Percentiles rank a stretch among this genome's conserved stretches.
Conservation (phyloP, 441 rosid genomes). For the Populus hybrid region DNA sequence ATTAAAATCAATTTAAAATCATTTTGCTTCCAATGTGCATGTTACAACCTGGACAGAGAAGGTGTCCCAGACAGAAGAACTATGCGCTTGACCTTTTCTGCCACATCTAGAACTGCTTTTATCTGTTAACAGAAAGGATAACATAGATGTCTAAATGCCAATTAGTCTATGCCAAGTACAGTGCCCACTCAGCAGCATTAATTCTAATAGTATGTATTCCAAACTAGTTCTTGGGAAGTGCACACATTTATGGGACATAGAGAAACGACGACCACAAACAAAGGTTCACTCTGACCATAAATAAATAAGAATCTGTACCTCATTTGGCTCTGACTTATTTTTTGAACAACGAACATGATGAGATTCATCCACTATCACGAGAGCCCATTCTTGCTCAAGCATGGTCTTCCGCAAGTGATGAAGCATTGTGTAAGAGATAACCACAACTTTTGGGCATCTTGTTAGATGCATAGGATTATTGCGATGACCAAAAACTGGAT, state of each 20-base stretch:
- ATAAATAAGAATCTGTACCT: slow-evolving; percentile 40
- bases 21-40: slow-evolving; percentile 16
- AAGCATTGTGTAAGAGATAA: slow-evolving; percentile 90
- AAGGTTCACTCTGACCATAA: neutral
- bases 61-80: slow-evolving; percentile 95
- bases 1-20: neutral
- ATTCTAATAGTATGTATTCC: neutral
- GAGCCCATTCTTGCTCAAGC: slow-evolving; percentile 79
- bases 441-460: slow-evolving; percentile 80
- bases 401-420: slow-evolving; percentile 64
- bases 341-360: slow-evolving; percentile 84
- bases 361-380: slow-evolving; percentile 90
- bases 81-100: slow-evolving; percentile 69
- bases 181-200: neutral
- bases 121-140: slow-evolving; percentile 45
- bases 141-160: slow-evolving; percentile 1
- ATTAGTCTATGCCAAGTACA: neutral
- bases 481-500: slow-evolving; percentile 83
- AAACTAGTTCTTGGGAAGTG: neutral
- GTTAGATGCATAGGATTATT: slow-evolving; percentile 63
- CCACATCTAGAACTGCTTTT: slow-evolving; percentile 77
- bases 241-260: neutral
- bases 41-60: slow-evolving; percentile 91
- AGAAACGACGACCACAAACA: neutral
- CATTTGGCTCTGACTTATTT: slow-evolving; percentile 63